A percentile compares a stretch with the other conserved stretches of the same genome.
Conservation (phyloP, 331 rosid species). For the Spiraea crenata region DNA sequence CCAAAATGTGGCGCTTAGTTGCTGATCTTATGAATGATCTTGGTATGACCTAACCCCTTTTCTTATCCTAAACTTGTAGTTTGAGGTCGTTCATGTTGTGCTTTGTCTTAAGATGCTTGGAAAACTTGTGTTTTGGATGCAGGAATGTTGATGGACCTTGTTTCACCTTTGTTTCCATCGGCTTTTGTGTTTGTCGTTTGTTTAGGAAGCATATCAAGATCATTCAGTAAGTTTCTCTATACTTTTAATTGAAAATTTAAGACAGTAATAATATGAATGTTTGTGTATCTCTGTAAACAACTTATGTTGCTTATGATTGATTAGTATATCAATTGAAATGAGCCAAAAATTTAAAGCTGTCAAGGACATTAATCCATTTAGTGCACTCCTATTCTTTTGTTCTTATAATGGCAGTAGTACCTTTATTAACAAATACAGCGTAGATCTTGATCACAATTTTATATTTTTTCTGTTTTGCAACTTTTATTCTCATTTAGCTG, state of each 20-base stretch:
- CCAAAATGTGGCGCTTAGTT: slow-evolving; percentile 95
- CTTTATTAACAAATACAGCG: background rate
- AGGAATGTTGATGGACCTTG: slow-evolving; percentile 98
- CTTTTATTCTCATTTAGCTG: slow-evolving; percentile 54
- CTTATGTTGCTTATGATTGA: no score
- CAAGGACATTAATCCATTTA: background rate
- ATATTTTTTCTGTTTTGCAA: slow-evolving; percentile 5
- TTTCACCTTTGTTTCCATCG: slow-evolving; percentile 89
- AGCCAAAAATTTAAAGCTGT: background rate
- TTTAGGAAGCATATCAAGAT: slow-evolving; percentile 91
- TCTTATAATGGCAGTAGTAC: slow-evolving; percentile 1
- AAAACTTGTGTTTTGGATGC: slow-evolving; percentile 29
- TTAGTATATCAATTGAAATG: background rate
- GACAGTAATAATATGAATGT: background rate
- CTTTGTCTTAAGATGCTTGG: slow-evolving; percentile 23
- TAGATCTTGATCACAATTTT: slow-evolving; percentile 15
- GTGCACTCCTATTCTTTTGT: background rate
- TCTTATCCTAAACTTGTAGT: background rate
- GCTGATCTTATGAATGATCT: slow-evolving; percentile 98
- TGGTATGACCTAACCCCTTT: slow-evolving; percentile 46
- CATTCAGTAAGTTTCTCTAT: slow-evolving; percentile 78
- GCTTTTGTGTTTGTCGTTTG: slow-evolving; percentile 80
- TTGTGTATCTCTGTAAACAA: no score
- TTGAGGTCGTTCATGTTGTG: slow-evolving; percentile 5
- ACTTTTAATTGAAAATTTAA: slow-evolving; percentile 3